Evolutionary conservation across 148 eudicot species (phyloP).

Genomic region (Salicornia ramosissima): DNA sequence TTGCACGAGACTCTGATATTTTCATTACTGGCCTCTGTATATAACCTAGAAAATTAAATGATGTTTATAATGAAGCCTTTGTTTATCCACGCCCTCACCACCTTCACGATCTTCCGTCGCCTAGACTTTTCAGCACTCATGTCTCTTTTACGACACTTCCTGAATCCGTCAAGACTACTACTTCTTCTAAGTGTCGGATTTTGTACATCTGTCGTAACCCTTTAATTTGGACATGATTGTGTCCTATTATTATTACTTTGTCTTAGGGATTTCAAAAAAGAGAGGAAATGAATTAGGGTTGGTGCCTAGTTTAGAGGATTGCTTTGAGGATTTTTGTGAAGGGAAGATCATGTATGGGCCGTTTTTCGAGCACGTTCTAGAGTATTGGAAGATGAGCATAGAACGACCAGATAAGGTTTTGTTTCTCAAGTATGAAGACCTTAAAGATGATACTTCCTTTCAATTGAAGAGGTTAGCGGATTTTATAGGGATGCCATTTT

Average conservation of each 20-base stretch:
- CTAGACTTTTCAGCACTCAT: neutral
- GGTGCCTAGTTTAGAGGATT: neutral
- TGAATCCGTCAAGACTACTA: neutral
- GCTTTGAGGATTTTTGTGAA: constrained; percentile 14
- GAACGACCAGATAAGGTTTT: constrained; percentile 22
- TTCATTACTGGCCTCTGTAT: neutral
- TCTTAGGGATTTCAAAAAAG: neutral
- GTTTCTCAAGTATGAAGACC: constrained; percentile 29
- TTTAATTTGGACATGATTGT: neutral
- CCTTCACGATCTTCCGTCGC: neutral
- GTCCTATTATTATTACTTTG: neutral
- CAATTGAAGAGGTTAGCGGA: neutral
- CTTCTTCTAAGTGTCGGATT: neutral
- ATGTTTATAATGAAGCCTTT: neutral
- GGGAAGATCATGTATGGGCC: constrained; percentile 19
- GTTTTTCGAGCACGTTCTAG: constrained; percentile 29
- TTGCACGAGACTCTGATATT: neutral
- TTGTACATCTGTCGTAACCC: neutral
- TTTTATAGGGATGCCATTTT: neutral
- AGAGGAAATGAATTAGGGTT: neutral
- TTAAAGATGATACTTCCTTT: constrained; percentile 13
- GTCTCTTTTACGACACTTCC: neutral
- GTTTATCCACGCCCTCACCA: neutral
- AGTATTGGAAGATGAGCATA: constrained; percentile 33
- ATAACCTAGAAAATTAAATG: neutral